Evolutionary conservation across 371 early-diverging fungal species (phyloP).

Genomic region (Sporodiniella umbellata): DNA sequence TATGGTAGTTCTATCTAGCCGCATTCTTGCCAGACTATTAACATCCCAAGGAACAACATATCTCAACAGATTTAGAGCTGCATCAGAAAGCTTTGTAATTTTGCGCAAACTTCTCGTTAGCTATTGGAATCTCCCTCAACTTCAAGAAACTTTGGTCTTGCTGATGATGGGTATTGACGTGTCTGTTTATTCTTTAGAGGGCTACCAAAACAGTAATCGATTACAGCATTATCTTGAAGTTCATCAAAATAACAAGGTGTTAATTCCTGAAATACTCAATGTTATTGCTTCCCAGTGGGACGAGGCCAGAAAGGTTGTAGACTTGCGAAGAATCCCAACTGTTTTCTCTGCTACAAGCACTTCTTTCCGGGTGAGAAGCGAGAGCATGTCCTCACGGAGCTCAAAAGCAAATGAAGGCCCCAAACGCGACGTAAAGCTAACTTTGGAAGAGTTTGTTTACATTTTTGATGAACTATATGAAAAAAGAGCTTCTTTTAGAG

Average conservation of each 20-base stretch:
- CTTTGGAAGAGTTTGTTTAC: conserved; percentile 48
- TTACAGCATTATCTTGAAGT: conserved; percentile 31
- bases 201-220: conserved; percentile 42
- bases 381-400: conserved; percentile 8
- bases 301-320: conserved; percentile 19
- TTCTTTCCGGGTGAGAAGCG: conserved; percentile 12
- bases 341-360: neutral
- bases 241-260: conserved; percentile 3
- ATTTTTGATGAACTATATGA: conserved; percentile 57
- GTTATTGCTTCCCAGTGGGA: conserved; percentile 29
- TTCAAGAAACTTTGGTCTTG: conserved; percentile 57
- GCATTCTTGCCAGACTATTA: conserved; percentile 57
- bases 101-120: conserved; percentile 52
- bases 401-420: neutral
- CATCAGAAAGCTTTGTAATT: conserved; percentile 62
- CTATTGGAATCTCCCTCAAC: conserved; percentile 60
- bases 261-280: conserved; percentile 35
- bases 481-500: conserved; percentile 50
- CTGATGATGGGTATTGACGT: conserved; percentile 64
- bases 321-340: conserved; percentile 1
- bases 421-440: neutral
- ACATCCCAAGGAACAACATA: conserved; percentile 52
- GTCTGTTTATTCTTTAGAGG: conserved; percentile 43
- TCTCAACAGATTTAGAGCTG: conserved; percentile 49
- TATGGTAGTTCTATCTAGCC: conserved; percentile 55